Conservation (phyloP, 495 filamentous ascomycete genomes). For the Astrothelium subdiscretum region DNA sequence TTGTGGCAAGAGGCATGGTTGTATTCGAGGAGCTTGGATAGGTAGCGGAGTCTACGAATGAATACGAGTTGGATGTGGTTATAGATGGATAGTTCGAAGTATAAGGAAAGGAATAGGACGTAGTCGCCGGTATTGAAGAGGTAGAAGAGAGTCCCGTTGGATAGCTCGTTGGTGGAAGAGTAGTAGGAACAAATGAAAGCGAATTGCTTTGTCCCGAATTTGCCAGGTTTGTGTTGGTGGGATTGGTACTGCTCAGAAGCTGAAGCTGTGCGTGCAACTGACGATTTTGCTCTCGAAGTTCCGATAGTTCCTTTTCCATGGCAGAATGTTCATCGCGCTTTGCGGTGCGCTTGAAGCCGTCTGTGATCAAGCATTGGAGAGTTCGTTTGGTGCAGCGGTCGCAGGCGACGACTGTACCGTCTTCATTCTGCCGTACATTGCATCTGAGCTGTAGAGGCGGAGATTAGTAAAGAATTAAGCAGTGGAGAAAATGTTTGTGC, state of each 20-base stretch:
- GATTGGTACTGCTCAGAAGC: not conserved
- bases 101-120: not conserved
- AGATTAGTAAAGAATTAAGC: too few species aligned
- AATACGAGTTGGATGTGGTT: not conserved
- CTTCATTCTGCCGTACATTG: constrained; percentile 53
- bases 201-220: constrained; percentile 3
- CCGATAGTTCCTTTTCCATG: constrained; percentile 62
- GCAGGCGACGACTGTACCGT: constrained; percentile 73
- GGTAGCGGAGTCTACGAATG: not conserved
- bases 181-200: constrained; percentile 14
- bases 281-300: constrained; percentile 40
- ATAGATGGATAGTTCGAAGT: not conserved
- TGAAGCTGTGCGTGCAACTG: not conserved
- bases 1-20: not conserved
- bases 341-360: constrained; percentile 84
- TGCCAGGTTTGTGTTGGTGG: constrained; percentile 2
- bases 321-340: constrained; percentile 86
- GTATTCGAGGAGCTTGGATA: not conserved
- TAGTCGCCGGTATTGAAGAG: not conserved
- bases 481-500: too few species aligned
- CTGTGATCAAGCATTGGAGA: constrained; percentile 84
- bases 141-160: not conserved
- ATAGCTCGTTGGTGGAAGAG: constrained; percentile 4
- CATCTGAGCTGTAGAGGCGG: constrained; percentile 56
- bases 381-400: constrained; percentile 74